Evolutionary conservation across 441 rosid genomes (phyloP).

Genomic region (Breynia disticha): DNA sequence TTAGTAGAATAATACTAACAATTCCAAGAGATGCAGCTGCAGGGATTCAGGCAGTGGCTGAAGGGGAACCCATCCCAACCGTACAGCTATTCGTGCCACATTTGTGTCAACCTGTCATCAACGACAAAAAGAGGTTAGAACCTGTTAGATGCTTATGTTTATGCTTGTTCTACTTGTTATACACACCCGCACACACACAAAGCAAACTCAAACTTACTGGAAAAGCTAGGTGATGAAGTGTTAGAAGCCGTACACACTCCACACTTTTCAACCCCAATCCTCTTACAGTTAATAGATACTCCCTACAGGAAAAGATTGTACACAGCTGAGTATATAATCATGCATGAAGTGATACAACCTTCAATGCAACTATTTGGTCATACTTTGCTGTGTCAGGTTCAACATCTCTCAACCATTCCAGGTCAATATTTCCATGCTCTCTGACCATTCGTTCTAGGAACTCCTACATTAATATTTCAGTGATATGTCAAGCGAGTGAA

Average conservation of each 20-base stretch:
- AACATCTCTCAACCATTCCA: slow-evolving; percentile 89
- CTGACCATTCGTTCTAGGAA: slow-evolving; percentile 59
- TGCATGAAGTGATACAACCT: not conserved
- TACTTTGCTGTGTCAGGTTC: slow-evolving; percentile 81
- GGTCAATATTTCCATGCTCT: slow-evolving; percentile 79
- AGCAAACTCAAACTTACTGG: slow-evolving; percentile 48
- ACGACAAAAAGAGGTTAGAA: not conserved
- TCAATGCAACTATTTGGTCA: slow-evolving; percentile 9
- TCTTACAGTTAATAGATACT: slow-evolving; percentile 69
- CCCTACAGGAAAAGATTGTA: slow-evolving; percentile 37
- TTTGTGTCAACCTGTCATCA: slow-evolving; percentile 81
- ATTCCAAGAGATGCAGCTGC: slow-evolving; percentile 84
- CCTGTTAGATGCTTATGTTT: slow-evolving; percentile 15
- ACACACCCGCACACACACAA: not conserved
- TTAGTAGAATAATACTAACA: slow-evolving; percentile 40
- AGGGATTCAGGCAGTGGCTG: slow-evolving; percentile 92
- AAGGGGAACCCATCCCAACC: slow-evolving; percentile 97
- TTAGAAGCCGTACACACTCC: slow-evolving; percentile 87
- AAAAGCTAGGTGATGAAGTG: slow-evolving; percentile 92
- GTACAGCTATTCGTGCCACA: slow-evolving; percentile 90
- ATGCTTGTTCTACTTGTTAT: not conserved
- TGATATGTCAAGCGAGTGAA: slow-evolving; percentile 16
- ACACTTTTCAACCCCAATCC: slow-evolving; percentile 96
- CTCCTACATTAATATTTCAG: slow-evolving; percentile 45
- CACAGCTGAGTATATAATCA: no score